Percentiles rank a stretch among this genome's conserved stretches.
These are phyloP conservation scores for Biscutella laevigata DNA, from an alignment of 441 rosid species.

Conservation along the genomic window DNA sequence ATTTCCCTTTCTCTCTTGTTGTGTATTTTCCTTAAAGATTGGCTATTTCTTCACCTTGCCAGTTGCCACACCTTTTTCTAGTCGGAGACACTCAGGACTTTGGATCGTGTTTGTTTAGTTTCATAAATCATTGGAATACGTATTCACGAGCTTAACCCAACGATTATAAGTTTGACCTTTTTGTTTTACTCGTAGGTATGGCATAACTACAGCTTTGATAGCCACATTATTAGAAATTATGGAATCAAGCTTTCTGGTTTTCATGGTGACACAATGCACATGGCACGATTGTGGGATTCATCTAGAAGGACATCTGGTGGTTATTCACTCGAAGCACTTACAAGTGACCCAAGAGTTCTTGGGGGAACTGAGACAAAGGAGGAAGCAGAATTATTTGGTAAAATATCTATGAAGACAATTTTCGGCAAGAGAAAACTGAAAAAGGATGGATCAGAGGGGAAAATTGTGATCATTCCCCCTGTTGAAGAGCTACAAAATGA, in stretches of 20 bases:
- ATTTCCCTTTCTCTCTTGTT: not conserved
- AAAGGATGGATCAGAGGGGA: constrained; percentile 93
- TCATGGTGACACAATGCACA: constrained; percentile 96
- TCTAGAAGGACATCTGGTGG: constrained; percentile 74
- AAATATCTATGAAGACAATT: constrained; percentile 77
- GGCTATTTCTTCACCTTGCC: constrained; percentile 8
- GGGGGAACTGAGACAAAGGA: constrained; percentile 30
- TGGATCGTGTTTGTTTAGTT: constrained; percentile 7
- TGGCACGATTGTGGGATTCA: constrained; percentile 95
- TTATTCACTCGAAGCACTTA: constrained; percentile 93
- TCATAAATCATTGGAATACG: constrained; percentile 1
- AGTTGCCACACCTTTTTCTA: not conserved
- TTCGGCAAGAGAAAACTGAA: constrained; percentile 77
- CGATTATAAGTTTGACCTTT: not conserved
- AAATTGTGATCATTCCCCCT: constrained; percentile 51
- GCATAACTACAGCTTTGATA: constrained; percentile 97
- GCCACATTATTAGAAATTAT: constrained; percentile 69
- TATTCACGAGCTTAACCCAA: not conserved
- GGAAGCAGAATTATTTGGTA: constrained; percentile 60
- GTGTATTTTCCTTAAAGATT: constrained; percentile 1
- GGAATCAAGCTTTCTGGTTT: constrained; percentile 75
- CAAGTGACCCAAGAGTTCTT: constrained; percentile 58
- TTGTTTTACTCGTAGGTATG: constrained; percentile 50
- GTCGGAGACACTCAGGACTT: not conserved
- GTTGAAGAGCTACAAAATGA: constrained; percentile 82